phyloP scores from a whole-genome alignment of 441 rosid genomes.

The Populus hybrid region DNA sequence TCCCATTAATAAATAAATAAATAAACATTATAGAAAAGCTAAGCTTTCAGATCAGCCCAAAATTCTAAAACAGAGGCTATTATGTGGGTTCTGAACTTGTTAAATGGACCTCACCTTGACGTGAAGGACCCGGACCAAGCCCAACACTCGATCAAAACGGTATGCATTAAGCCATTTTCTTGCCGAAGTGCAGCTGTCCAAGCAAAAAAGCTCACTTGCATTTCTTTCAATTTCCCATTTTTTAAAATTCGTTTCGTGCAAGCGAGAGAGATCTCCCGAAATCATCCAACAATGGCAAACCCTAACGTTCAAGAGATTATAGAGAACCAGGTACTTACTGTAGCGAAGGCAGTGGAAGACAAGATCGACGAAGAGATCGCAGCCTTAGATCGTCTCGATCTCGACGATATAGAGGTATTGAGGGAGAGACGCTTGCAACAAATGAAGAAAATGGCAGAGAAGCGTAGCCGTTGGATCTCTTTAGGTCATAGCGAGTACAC shows the following conservation, averaged over 20 bases:
- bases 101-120: background rate
- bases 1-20: too few relatives aligned
- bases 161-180: background rate
- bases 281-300: slow-evolving; percentile 45
- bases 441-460: slow-evolving; percentile 96
- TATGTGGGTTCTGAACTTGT: background rate
- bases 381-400: slow-evolving; percentile 66
- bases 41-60: background rate
- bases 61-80: background rate
- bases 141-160: background rate
- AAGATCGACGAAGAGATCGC: slow-evolving; percentile 80
- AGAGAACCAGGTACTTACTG: slow-evolving; percentile 84
- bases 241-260: background rate
- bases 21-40: too few relatives aligned
- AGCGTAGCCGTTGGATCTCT: slow-evolving; percentile 84
- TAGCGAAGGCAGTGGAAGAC: slow-evolving; percentile 86
- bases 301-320: slow-evolving; percentile 70
- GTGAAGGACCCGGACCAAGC: background rate
- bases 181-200: too few relatives aligned
- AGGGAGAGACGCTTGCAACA: slow-evolving; percentile 78
- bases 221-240: background rate
- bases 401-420: slow-evolving; percentile 72
- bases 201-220: background rate
- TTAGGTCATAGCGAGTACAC: slow-evolving; percentile 90
- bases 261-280: slow-evolving; percentile 1